These are phyloP conservation scores for Aspergillus quadricinctus DNA, from an alignment of 2,329 filamentous ascomycete species.

Conservation along the genomic window DNA sequence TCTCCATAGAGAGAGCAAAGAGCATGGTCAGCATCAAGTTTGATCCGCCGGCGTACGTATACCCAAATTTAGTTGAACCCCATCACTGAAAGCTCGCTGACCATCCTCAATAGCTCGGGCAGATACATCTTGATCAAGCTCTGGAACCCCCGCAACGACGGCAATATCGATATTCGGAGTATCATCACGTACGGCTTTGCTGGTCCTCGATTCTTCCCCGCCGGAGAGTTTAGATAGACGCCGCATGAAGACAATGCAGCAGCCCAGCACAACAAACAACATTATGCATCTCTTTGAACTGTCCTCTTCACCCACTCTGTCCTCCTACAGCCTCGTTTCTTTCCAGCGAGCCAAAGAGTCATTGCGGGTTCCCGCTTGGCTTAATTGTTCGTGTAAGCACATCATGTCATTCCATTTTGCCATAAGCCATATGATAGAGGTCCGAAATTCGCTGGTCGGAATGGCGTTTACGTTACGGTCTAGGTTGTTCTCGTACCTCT, in stretches of 20 bases:
- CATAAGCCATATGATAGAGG: background rate
- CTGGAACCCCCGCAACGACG: slow-evolving; percentile 71
- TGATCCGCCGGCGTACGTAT: slow-evolving; percentile 40
- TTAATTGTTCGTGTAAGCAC: background rate
- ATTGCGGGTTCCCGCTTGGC: background rate
- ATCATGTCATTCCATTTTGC: background rate
- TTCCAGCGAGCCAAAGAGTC: background rate
- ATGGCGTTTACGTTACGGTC: background rate
- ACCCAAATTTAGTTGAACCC: background rate
- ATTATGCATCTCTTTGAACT: background rate
- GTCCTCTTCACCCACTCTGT: background rate
- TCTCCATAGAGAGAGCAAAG: slow-evolving; percentile 77
- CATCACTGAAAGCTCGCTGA: slow-evolving; percentile 5
- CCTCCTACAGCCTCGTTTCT: background rate
- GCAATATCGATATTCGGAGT: slow-evolving; percentile 86
- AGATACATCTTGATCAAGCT: slow-evolving; percentile 85
- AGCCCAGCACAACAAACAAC: background rate
- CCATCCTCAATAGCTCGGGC: slow-evolving; percentile 53
- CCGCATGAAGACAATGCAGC: background rate
- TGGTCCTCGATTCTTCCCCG: slow-evolving; percentile 78
- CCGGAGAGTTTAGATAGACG: slow-evolving; percentile 54
- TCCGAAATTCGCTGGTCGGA: background rate
- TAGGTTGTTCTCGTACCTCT: background rate
- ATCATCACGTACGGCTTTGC: slow-evolving; percentile 80
- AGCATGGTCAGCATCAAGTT: slow-evolving; percentile 85